Evolutionary conservation across 768 basidiomycete species (phyloP).

Genomic region (Strobilomyces echinocephalus): DNA sequence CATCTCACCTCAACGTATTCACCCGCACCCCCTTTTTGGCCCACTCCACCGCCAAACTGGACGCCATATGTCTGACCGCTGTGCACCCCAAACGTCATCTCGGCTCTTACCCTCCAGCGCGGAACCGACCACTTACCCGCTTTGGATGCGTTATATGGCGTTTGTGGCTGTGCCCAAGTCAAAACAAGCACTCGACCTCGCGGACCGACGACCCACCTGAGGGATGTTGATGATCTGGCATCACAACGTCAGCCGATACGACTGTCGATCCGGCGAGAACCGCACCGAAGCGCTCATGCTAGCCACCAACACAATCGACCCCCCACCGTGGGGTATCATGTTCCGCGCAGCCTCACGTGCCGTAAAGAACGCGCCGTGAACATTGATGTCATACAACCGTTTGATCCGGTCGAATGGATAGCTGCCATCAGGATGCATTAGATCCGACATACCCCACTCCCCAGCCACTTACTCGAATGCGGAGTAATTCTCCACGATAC

Average conservation of each 20-base stretch:
- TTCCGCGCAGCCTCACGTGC: constrained; percentile 89
- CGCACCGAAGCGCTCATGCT: constrained; percentile 89
- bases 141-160: constrained; percentile 95
- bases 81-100: constrained; percentile 9
- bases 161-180: constrained; percentile 57
- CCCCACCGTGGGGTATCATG: constrained; percentile 80
- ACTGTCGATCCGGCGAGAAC: constrained; percentile 2
- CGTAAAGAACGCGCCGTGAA: constrained; percentile 93
- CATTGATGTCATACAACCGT: constrained; percentile 86
- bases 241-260: constrained; percentile 4
- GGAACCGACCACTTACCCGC: constrained; percentile 48
- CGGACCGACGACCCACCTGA: constrained; percentile 45
- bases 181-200: neutral
- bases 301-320: constrained; percentile 80
- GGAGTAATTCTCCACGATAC: constrained; percentile 83
- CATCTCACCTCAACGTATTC: constrained; percentile 63
- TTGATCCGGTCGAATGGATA: constrained; percentile 85
- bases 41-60: constrained; percentile 93
- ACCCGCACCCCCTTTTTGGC: constrained; percentile 85
- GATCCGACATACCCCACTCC: constrained; percentile 1
- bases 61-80: constrained; percentile 93
- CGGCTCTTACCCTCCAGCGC: neutral
- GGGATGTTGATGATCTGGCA: constrained; percentile 81
- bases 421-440: constrained; percentile 32
- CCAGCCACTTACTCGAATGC: constrained; percentile 66